These are phyloP conservation scores for Candida insectalens DNA, from an alignment of 805 yeast species.

Conservation along the genomic window DNA sequence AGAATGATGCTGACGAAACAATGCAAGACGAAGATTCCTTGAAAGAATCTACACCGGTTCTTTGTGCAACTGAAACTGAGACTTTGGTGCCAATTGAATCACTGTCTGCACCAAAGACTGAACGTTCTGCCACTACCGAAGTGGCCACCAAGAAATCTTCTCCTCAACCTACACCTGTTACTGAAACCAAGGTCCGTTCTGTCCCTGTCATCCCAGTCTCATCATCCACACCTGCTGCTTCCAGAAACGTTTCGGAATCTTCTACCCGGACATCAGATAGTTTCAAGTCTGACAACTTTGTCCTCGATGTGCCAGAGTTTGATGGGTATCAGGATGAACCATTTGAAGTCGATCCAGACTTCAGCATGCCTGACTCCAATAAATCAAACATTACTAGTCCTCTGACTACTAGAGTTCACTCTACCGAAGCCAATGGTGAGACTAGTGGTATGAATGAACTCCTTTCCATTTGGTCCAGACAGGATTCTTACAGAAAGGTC, in stretches of 20 bases:
- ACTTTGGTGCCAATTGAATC: background rate
- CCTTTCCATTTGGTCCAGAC: slow-evolving; percentile 26
- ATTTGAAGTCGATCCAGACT: slow-evolving; percentile 1
- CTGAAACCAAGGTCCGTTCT: background rate
- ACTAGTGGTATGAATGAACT: slow-evolving; percentile 19
- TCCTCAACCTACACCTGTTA: background rate
- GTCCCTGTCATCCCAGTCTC: background rate
- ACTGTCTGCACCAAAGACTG: background rate
- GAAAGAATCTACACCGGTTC: background rate
- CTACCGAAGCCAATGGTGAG: slow-evolving; percentile 16
- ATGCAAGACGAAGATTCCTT: background rate
- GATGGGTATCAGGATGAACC: background rate
- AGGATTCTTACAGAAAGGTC: slow-evolving; percentile 15
- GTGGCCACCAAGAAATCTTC: background rate
- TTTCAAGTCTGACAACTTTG: slow-evolving; percentile 15
- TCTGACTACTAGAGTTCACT: background rate
- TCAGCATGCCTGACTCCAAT: background rate
- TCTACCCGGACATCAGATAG: slow-evolving; percentile 14
- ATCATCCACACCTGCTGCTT: slow-evolving; percentile 21
- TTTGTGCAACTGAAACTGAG: background rate
- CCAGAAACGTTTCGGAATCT: slow-evolving; percentile 29
- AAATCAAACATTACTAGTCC: background rate
- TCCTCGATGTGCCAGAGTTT: slow-evolving; percentile 20
- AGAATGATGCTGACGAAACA: background rate
- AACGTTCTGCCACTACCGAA: background rate